Evolutionary conservation across 2,329 filamentous ascomycete genomes (phyloP), one percentile per base, ranked within the genome.

Genomic region (Torrubiella hemipterigena): DNA sequence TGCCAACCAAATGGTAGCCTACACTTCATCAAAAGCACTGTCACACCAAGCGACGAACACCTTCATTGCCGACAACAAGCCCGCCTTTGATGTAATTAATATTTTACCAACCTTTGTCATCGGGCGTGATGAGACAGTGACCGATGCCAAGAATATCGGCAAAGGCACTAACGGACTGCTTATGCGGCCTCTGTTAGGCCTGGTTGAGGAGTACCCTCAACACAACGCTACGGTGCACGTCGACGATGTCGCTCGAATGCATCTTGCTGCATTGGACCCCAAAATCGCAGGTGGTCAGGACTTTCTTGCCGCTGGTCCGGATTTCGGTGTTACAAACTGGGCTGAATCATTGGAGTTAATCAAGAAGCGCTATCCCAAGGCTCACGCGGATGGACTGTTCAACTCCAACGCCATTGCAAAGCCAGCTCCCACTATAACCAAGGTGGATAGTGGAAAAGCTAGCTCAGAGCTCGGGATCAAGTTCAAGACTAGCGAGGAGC

Each of bases 51-150:
- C 48, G 4, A 49, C 50, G 11, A 49, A 59, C 35, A 40, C 41
- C 4, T 60, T 51, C 39, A 38, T 58, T 21, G 39, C 39, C 7
- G 33, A 42, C 3, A 38, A 52, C 32, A 45, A 48, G 10, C 56
- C 57, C 4, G 17, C 39, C 9, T 61, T 57, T 27, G 47, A 54
- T 31, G 42, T 56, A 18, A 43, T 57, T 18, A 46, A 53, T 39
- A 42, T 58, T 33, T 44, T 56, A 35, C 57, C 57, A 1, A 46
- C 44, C 23, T 55, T 54, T 33, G 49, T 57, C 13, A 32, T 57
- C 10, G 57, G 57, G 7, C 51, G 46, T 29, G 52, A 59, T 38
- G 50, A 57, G 28, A 41, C 47, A 8, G 47, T 48, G 6, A 43
- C 45, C 4, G 48, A 42, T 1, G 34, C 46, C 2, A 32, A 25